Evolutionary conservation across 2,329 filamentous ascomycete genomes (phyloP), one percentile per base, ranked within the genome.

Genomic region (Claviceps sp.): DNA sequence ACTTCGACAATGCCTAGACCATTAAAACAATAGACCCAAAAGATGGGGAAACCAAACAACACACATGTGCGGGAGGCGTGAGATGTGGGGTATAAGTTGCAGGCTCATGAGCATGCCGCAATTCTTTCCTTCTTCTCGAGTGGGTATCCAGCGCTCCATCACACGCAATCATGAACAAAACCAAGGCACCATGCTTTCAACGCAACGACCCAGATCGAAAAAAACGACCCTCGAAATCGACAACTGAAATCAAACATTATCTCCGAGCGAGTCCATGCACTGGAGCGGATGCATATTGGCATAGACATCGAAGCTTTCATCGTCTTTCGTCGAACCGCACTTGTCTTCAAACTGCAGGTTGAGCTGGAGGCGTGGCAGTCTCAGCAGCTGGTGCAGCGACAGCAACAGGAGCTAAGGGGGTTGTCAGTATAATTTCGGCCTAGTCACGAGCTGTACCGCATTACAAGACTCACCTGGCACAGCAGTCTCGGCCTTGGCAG

Each of bases 71-170:
- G 42, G 39, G 40, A 38, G 44, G 38, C 50, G 50, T 51, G 52
- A 49, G 22, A 47, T 48, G 54, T 47, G 53, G 62, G 63, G 61
- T 65, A 65, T 64, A 64, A 58, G 59, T 61, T 61, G 55, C 45
- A 59, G 56, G 55, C 52, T 50, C 49, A 22, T 49, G 54, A 56
- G 56, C 54, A 60, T 59, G 60, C 60, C 55, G 55, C 58, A 53
- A 51, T 46, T 55, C 51, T 53, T 51, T 40, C 20, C 44, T 39
- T 59, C 59, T 55, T 61, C 56, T 59, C 56, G 56, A 54, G 54
- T 53, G 60, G 60, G 63, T 65, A 65, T 65, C 61, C 63, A 64
- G 61, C 61, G 57, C 57, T 58, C 43, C 49, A 53, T 51, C 48
- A 55, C 54, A 52, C 45, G 48, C 50, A 55, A 49, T 47, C 39